phyloP scores from a whole-genome alignment of 176 grass and related monocot genomes.

The Avena atlantica region DNA sequence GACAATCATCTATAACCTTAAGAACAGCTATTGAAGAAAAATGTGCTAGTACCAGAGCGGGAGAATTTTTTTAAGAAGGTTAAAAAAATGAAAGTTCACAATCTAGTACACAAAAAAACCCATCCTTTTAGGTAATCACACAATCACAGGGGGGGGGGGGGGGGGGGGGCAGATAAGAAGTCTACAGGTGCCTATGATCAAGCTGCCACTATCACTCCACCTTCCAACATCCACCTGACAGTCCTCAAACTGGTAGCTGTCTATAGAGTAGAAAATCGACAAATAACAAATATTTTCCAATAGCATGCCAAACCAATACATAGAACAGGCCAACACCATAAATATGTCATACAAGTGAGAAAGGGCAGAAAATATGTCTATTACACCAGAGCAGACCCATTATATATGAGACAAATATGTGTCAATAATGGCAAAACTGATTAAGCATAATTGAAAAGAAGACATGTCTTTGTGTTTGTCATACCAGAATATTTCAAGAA shows the following conservation, averaged over 20 bases:
- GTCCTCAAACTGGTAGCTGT: background rate
- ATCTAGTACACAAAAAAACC: background rate
- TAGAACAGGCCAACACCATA: background rate
- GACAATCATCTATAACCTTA: conserved; percentile 14
- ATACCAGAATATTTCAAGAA: background rate
- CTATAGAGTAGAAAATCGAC: background rate
- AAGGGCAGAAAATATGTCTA: background rate
- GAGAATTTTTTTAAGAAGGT: background rate
- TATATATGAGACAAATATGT: background rate
- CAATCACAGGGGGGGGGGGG: no score
- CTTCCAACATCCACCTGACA: no score
- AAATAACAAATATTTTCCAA: background rate
- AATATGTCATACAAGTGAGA: background rate
- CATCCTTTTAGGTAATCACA: no score
- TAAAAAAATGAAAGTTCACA: background rate
- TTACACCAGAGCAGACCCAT: background rate
- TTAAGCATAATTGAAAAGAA: conserved; percentile 34
- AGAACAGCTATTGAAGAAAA: background rate
- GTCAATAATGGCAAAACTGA: background rate
- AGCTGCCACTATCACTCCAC: no score
- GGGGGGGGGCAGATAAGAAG: no score
- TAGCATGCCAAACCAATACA: background rate
- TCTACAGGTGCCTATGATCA: no score
- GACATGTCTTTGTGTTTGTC: background rate
- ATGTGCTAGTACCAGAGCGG: background rate